Evolutionary conservation across 139 green algal genomes (phyloP).

Genomic region (Coccomyxa sp.): DNA sequence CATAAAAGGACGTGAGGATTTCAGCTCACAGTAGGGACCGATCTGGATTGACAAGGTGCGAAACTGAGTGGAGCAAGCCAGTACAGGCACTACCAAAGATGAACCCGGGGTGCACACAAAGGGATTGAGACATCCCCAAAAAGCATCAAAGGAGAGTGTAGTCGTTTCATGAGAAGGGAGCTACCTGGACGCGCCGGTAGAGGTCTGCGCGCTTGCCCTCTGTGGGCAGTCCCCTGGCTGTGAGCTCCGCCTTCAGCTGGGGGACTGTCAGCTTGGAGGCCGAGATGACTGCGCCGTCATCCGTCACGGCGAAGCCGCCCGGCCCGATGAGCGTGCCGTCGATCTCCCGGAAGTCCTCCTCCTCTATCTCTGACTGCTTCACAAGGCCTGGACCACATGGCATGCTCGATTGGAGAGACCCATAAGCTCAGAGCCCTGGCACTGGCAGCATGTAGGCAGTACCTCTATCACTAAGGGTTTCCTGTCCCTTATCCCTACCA

Average conservation of each 20-base stretch:
- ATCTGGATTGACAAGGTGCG: too few species aligned
- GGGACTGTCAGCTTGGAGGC: constrained; percentile 4
- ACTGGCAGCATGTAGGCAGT: neutral
- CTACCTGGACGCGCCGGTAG: constrained; percentile 19
- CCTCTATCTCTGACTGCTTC: neutral
- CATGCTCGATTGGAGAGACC: neutral
- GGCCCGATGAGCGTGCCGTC: neutral
- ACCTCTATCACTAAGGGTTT: neutral
- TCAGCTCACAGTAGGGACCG: too few species aligned
- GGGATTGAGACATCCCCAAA: too few species aligned
- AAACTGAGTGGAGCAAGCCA: too few species aligned
- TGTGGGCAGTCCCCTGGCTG: constrained; percentile 8
- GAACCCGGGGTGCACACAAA: too few species aligned
- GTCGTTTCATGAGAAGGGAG: neutral
- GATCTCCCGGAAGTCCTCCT: neutral
- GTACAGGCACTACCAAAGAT: too few species aligned
- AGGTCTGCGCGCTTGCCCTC: constrained; percentile 16
- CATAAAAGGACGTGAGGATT: neutral
- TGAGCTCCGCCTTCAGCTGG: constrained; percentile 19
- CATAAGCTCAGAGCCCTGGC: neutral
- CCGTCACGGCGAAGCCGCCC: neutral
- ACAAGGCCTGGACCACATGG: neutral
- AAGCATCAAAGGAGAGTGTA: neutral
- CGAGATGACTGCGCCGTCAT: constrained; percentile 6
- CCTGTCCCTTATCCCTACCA: neutral